Conservation (phyloP, 2,329 filamentous ascomycete species). For the Anisogramma anomala region DNA sequence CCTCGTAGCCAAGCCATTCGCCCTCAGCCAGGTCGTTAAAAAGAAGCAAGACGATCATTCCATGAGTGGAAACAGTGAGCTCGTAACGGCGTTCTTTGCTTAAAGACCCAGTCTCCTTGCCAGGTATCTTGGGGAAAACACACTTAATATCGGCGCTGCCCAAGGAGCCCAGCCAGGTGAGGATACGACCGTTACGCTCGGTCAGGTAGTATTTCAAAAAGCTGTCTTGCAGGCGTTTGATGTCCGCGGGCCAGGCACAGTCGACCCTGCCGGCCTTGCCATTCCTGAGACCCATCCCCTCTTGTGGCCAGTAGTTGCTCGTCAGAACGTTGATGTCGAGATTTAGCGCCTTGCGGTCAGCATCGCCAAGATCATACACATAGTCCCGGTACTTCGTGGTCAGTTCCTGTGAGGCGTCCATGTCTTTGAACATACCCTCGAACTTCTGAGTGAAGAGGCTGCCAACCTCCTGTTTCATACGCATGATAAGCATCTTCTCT, state of each 20-base stretch:
- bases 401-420: conserved; percentile 76
- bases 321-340: conserved; percentile 78
- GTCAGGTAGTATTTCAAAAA: conserved; percentile 83
- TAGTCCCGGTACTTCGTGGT: conserved; percentile 65
- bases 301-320: conserved; percentile 88
- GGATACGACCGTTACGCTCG: conserved; percentile 75
- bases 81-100: conserved; percentile 68
- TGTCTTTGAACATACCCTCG: conserved; percentile 96
- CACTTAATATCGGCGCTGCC: conserved; percentile 82
- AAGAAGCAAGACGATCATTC: conserved; percentile 77
- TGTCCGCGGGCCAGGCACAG: conserved; percentile 64
- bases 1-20: conserved; percentile 49
- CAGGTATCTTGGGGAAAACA: conserved; percentile 58
- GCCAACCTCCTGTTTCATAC: conserved; percentile 94
- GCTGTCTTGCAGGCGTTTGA: conserved; percentile 66
- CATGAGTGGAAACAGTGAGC: conserved; percentile 82
- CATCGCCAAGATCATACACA: conserved; percentile 40
- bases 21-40: conserved; percentile 65
- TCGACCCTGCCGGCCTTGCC: conserved; percentile 36
- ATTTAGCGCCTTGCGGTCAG: conserved; percentile 55
- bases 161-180: conserved; percentile 64
- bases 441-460: conserved; percentile 88
- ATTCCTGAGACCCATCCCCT: conserved; percentile 48
- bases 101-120: conserved; percentile 52
- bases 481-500: conserved; percentile 88